Evolutionary conservation across 306 rosid genomes (phyloP), one percentile per base, ranked within the genome.

Genomic region (Dalbergia cochinchinensis): DNA sequence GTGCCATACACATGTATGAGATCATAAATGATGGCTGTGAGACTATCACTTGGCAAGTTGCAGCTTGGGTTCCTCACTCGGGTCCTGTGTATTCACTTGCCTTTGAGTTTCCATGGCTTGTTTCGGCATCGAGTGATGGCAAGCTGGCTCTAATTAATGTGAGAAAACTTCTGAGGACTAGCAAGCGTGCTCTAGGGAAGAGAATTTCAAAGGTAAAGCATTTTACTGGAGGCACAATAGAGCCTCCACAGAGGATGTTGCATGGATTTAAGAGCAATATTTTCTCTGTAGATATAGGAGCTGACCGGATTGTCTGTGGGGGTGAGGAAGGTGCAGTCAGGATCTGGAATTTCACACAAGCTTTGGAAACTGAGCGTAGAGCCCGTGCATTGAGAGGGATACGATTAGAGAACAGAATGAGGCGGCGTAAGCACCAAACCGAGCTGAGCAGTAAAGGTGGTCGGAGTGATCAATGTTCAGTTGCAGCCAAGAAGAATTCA

Each of bases 61-160:
- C 94, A 14, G 79, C 92, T 3, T 95, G 99, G 99, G 80, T 78
- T 82, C 98, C 99, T 82, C 99, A 95, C 82, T 62, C 91, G 1
- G 97, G 95, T 50, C 84, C 97, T 66, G 98, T 95, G 78, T 71
- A 88, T 78, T 91, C 97, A 37, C 94, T 95, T 60, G 92, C 94
- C 22, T 95, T 95, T 76, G 99, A 95, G 87, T 95, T 95, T 86
- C 99, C 99, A 6, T 95, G 99, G 99, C 90, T 92, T 76, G 97
- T 92, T 82, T 95, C 99, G 14, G 92, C 98, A 67, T 90, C 99
- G 19, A 87, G 92, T 65, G 99, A 95, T 54, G 96, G 97, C 35
- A 91, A 91, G 64, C 66, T 92, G 39, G 88, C 99, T 0, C 87
- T 95, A n/a, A 90, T 95, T 76, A 96, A 95, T 47, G 97, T 95